These are phyloP conservation scores for Zizania palustris DNA, from an alignment of 202 grass and related monocot species.

Conservation along the genomic window DNA sequence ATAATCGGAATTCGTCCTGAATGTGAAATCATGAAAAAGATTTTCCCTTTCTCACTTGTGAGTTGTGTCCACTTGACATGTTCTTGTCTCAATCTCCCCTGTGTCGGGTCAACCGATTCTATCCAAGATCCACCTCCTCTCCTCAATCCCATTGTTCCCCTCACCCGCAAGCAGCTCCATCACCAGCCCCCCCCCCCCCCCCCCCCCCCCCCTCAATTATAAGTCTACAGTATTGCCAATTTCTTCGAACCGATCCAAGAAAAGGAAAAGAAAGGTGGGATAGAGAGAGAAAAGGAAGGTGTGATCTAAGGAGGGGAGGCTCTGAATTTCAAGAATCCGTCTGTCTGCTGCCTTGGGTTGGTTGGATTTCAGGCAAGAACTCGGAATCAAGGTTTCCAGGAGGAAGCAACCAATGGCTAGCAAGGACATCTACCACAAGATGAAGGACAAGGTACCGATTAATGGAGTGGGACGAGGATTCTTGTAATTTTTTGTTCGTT, in stretches of 20 bases:
- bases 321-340: conserved; percentile 32
- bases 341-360: conserved; percentile 1
- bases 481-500: not conserved
- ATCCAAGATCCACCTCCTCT: conserved; percentile 39
- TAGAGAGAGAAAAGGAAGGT: too few species aligned
- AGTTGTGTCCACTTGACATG: conserved; percentile 30
- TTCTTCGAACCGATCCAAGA: conserved; percentile 35
- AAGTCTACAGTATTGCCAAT: conserved; percentile 28
- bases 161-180: conserved; percentile 9
- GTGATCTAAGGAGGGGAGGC: not conserved
- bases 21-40: conserved; percentile 8
- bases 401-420: conserved; percentile 43
- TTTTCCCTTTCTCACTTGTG: conserved; percentile 7
- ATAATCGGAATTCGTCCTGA: not conserved
- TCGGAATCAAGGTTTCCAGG: conserved; percentile 26
- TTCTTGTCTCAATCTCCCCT: conserved; percentile 15
- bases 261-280: not conserved
- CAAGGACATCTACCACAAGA: conserved; percentile 65
- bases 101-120: conserved; percentile 42
- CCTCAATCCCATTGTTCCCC: not conserved
- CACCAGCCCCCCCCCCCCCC: conserved; percentile 29
- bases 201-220: conserved; percentile 40
- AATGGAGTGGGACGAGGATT: conserved; percentile 10
- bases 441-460: conserved; percentile 62
- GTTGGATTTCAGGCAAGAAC: conserved; percentile 25